Percentiles rank a stretch among this genome's conserved stretches.
phyloP scores from a whole-genome alignment of 805 yeast genomes.

The Lipomyces anomalus region DNA sequence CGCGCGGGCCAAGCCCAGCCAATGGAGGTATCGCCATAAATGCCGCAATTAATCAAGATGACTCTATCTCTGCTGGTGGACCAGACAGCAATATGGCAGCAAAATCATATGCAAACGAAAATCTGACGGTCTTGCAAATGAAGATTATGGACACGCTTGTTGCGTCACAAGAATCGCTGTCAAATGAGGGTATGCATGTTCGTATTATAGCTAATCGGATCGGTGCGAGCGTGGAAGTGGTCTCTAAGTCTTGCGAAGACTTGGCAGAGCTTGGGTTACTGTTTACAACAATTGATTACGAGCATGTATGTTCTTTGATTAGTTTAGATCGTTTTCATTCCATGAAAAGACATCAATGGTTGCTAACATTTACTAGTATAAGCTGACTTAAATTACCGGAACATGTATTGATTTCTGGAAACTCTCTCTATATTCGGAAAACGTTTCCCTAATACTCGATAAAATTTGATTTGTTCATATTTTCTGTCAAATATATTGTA shows the following conservation, averaged over 20 bases:
- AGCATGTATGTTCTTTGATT: constrained; percentile 15
- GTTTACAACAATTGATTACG: constrained; percentile 21
- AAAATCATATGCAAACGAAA: constrained; percentile 10
- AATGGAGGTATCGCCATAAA: neutral
- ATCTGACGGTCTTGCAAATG: constrained; percentile 16
- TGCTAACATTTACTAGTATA: neutral
- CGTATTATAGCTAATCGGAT: constrained; percentile 7
- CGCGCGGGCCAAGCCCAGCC: constrained; percentile 2
- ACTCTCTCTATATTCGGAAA: too few species aligned
- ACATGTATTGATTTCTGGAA: neutral
- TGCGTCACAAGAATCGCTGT: constrained; percentile 1
- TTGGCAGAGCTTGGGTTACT: constrained; percentile 15
- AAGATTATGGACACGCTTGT: constrained; percentile 10
- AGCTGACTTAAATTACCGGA: neutral
- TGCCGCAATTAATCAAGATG: neutral
- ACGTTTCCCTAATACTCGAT: too few species aligned
- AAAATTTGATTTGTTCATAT: too few species aligned
- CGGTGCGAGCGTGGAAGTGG: constrained; percentile 3
- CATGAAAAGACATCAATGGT: neutral
- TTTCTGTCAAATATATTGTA: too few species aligned
- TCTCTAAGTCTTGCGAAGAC: constrained; percentile 9
- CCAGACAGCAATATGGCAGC: too few species aligned
- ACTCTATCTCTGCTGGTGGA: neutral
- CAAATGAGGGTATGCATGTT: constrained; percentile 22
- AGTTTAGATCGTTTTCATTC: neutral